A percentile compares a stretch with the other conserved stretches of the same genome.
Evolutionary conservation across 75 land plant species (phyloP).

Genomic region (Pseudotsuga menziesii): DNA sequence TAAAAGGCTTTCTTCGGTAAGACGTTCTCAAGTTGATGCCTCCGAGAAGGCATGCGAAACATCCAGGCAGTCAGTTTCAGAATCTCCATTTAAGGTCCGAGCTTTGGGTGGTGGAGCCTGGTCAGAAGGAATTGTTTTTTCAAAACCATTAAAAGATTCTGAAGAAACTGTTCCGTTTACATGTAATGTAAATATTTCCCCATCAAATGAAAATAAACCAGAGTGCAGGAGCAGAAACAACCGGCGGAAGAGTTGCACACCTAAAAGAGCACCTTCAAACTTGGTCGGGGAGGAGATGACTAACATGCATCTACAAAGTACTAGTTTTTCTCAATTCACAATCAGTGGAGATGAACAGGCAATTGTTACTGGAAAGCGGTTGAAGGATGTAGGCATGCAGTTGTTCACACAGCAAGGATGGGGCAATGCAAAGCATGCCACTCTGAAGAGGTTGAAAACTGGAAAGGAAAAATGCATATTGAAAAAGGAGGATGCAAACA

Average conservation of each 20-base stretch:
- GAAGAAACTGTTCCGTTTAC: not conserved
- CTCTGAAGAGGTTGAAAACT: slow-evolving; percentile 5
- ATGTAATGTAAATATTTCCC: not conserved
- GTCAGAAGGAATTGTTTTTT: not conserved
- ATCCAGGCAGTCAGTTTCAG: slow-evolving; percentile 1
- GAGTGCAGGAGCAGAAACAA: slow-evolving; percentile 5
- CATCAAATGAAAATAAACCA: slow-evolving; percentile 7
- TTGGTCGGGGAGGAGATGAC: not conserved
- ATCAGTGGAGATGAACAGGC: not conserved
- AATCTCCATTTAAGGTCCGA: slow-evolving; percentile 9
- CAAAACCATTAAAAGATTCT: slow-evolving; percentile 6
- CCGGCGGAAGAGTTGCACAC: slow-evolving; percentile 9
- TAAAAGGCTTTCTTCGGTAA: not conserved
- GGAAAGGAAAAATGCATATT: not conserved
- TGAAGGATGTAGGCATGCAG: slow-evolving; percentile 2
- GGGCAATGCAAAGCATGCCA: not conserved
- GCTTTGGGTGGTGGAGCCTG: slow-evolving; percentile 10
- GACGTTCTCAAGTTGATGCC: not conserved
- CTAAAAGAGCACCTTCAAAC: slow-evolving; percentile 5
- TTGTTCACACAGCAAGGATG: not conserved
- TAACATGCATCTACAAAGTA: not conserved
- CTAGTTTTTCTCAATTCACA: not conserved
- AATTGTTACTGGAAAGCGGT: not conserved
- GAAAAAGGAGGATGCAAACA: not conserved
- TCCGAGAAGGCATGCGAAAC: not conserved